A percentile compares a stretch with the other conserved stretches of the same genome.
Conservation (phyloP, 257 asterid species). For the Fraxinus cuspidata region DNA sequence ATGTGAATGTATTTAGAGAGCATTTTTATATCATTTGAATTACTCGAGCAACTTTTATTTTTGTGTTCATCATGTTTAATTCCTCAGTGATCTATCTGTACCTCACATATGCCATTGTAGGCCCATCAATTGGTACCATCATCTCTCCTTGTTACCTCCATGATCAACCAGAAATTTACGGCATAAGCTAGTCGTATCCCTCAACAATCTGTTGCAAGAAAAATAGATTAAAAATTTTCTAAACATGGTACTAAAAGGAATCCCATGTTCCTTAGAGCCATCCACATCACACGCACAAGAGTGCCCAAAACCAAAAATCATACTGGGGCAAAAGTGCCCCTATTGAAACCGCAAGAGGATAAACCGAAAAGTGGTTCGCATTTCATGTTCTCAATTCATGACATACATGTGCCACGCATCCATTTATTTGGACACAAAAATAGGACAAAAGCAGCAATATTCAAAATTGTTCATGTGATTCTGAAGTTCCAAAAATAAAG, state of each 20-base stretch:
- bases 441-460: background rate
- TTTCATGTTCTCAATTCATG: background rate
- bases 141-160: background rate
- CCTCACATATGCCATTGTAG: no score
- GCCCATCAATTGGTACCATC: background rate
- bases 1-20: background rate
- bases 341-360: background rate
- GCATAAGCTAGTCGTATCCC: background rate
- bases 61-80: background rate
- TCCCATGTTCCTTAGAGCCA: background rate
- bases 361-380: background rate
- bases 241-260: background rate
- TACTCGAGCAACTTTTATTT: background rate
- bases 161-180: background rate
- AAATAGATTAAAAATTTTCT: background rate
- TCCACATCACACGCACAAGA: background rate
- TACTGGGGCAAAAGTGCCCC: background rate
- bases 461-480: background rate
- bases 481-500: background rate
- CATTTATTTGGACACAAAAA: background rate
- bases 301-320: background rate
- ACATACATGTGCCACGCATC: background rate
- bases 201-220: background rate
- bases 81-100: no score
- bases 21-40: background rate